Percentiles rank a stretch among this genome's conserved stretches.
Conservation (phyloP, 2,329 filamentous ascomycete species). For the Clonostachys rhizophaga region DNA sequence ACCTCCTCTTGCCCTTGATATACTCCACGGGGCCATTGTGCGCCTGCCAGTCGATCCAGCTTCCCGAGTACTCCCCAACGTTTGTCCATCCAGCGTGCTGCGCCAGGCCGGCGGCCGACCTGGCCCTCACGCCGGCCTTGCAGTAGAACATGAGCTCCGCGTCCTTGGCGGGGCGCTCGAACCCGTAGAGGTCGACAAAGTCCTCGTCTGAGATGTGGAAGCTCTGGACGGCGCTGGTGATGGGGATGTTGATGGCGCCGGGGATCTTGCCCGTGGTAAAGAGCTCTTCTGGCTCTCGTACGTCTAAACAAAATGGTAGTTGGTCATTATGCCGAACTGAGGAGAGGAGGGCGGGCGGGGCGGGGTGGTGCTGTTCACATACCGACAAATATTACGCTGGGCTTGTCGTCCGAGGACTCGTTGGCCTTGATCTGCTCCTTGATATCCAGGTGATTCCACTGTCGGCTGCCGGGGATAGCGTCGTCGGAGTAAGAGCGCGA, state of each 20-base stretch:
- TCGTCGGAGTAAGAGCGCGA: slow-evolving; percentile 17
- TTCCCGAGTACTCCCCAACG: slow-evolving; percentile 69
- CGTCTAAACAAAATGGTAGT: slow-evolving; percentile 38
- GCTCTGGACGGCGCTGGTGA: slow-evolving; percentile 71
- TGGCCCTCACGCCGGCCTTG: slow-evolving; percentile 81
- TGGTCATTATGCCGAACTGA: background rate
- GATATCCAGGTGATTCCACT: slow-evolving; percentile 46
- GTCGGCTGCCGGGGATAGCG: slow-evolving; percentile 20
- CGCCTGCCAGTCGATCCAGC: slow-evolving; percentile 78
- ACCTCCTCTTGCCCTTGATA: background rate
- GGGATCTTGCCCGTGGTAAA: slow-evolving; percentile 68
- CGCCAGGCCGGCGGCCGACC: slow-evolving; percentile 73
- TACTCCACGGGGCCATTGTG: slow-evolving; percentile 57
- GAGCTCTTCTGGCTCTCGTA: slow-evolving; percentile 69
- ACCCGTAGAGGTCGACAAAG: slow-evolving; percentile 80
- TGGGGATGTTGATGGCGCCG: slow-evolving; percentile 74
- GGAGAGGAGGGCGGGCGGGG: background rate
- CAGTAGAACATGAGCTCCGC: slow-evolving; percentile 80
- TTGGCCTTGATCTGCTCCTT: slow-evolving; percentile 23
- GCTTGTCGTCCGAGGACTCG: slow-evolving; percentile 1
- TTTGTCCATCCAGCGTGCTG: slow-evolving; percentile 68
- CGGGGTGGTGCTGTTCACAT: slow-evolving; percentile 8
- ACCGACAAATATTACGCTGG: slow-evolving; percentile 41
- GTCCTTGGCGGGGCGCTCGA: slow-evolving; percentile 55
- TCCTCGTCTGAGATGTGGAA: slow-evolving; percentile 73